phyloP scores from a whole-genome alignment of 106 monocot species.

The Narthecium ossifragum region DNA sequence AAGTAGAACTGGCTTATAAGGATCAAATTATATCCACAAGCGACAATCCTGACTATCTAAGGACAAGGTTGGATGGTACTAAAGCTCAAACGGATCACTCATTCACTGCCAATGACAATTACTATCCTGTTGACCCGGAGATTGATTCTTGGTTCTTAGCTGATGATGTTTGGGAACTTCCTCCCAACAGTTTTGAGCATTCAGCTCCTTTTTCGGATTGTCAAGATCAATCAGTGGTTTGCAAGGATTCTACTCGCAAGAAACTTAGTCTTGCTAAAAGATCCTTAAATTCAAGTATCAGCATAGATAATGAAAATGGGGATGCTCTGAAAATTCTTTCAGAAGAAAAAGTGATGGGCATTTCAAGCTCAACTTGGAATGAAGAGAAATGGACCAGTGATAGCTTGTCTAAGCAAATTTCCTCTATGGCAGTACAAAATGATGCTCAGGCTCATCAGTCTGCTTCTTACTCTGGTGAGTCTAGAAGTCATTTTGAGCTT shows the following conservation, averaged over 20 bases:
- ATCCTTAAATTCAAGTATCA: not conserved
- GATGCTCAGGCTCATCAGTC: slow-evolving; percentile 20
- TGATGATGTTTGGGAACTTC: slow-evolving; percentile 10
- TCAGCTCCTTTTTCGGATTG: not conserved
- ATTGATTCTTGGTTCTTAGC: slow-evolving; percentile 16
- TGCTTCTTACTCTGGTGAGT: slow-evolving; percentile 27
- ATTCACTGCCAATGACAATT: slow-evolving; percentile 6
- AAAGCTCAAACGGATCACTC: slow-evolving; percentile 9
- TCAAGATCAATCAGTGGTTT: not conserved
- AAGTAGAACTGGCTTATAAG: not conserved
- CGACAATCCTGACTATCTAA: slow-evolving; percentile 1
- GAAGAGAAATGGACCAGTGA: slow-evolving; percentile 30
- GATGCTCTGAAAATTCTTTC: not conserved
- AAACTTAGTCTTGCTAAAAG: not conserved
- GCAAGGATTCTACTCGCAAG: not conserved
- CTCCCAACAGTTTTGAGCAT: slow-evolving; percentile 11
- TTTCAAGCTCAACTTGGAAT: slow-evolving; percentile 15
- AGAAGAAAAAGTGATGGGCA: not conserved
- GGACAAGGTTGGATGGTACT: slow-evolving; percentile 1
- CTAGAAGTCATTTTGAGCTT: not conserved
- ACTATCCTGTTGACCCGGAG: slow-evolving; percentile 26
- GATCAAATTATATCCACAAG: slow-evolving; percentile 1
- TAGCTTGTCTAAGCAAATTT: slow-evolving; percentile 22
- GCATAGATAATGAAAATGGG: not conserved
- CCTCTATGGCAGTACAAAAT: slow-evolving; percentile 8